These are phyloP conservation scores for Diaporthe sp. DNA, from an alignment of 2,329 filamentous ascomycete species.

Conservation along the genomic window DNA sequence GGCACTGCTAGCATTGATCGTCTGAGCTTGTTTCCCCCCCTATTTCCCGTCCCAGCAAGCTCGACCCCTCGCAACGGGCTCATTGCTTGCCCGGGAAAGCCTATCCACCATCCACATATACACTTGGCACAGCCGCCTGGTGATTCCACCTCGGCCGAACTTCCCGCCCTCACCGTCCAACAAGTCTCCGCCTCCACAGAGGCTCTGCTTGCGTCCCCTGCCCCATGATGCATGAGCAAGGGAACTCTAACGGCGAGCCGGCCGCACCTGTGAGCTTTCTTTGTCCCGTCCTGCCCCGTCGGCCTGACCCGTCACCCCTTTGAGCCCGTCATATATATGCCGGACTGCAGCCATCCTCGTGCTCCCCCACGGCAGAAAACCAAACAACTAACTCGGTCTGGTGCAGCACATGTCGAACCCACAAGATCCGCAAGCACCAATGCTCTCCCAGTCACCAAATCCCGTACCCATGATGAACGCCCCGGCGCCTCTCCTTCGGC, in stretches of 20 bases:
- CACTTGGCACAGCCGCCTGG: slow-evolving; percentile 26
- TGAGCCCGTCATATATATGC: neutral
- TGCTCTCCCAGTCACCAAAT: slow-evolving; percentile 49
- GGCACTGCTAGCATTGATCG: slow-evolving; percentile 28
- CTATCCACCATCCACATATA: slow-evolving; percentile 23
- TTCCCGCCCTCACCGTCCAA: slow-evolving; percentile 26
- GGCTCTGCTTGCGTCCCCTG: slow-evolving; percentile 30
- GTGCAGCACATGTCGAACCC: slow-evolving; percentile 32
- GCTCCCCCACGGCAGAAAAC: neutral
- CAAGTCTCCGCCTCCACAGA: slow-evolving; percentile 20
- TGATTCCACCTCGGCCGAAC: slow-evolving; percentile 28
- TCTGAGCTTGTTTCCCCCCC: slow-evolving; percentile 15
- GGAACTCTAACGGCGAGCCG: slow-evolving; percentile 40
- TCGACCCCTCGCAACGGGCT: slow-evolving; percentile 16
- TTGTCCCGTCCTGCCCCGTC: slow-evolving; percentile 1
- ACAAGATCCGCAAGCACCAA: slow-evolving; percentile 33
- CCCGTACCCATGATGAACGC: slow-evolving; percentile 72
- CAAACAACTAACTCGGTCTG: slow-evolving; percentile 15
- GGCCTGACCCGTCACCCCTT: slow-evolving; percentile 15
- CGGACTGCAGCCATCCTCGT: neutral
- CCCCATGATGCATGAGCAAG: slow-evolving; percentile 44
- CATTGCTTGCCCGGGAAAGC: slow-evolving; percentile 25
- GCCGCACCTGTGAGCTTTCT: slow-evolving; percentile 37
- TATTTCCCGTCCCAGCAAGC: slow-evolving; percentile 21
- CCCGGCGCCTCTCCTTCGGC: slow-evolving; percentile 84